Base-by-base conservation (phyloP, 768 basidiomycete genomes). In the Mycena galericulata region DNA sequence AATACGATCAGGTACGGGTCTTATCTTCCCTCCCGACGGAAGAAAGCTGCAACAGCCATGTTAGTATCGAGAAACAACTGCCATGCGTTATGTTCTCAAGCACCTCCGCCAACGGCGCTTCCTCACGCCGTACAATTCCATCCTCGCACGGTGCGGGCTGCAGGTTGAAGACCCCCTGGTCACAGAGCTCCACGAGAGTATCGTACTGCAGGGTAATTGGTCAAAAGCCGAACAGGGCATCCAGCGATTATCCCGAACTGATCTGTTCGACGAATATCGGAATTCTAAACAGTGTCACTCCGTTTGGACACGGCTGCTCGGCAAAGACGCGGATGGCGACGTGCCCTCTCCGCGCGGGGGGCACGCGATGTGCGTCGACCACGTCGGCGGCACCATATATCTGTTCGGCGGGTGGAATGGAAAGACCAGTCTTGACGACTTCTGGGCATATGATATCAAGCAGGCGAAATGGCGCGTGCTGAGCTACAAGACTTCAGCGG, bases 361-460 rank as follows among this genome's bases (percentile, higher is more conserved):
- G 0, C 92, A 95, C 69, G 90, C 92, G 24, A 93, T 93, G 91
- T 93, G 92, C 71, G 87, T 94, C 69, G 93, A 94, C 73, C 79
- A 85, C 26, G 81, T 85, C 10, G 84, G 87, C 41, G 86, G 87
- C 8, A 77, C 86, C 47, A 88, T 95, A 30, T 94, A 94, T 74
- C 83, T 95, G 24, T 88, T 93, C 60, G 94, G 93, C 1, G 94
- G 94, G 0, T 95, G 90, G 88, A 87, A 93, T 67, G 92, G 94
- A 1, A 78, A 87, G 61, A 88, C 86, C 66, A 89, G 88, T 54
- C 79, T 95, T 32, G 90, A 92, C 73, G 93, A 95, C 76, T 91
- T 94, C 68, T 95, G 93, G 93, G 82, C 84, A 45, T 94, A 92
- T 74, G 83, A 84, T 68, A 85, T 92, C 74, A 80, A 79, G 34